Percentiles rank a stretch among this genome's conserved stretches.
Evolutionary conservation across 139 green algal genomes (phyloP).

Genomic region (Edaphochlamys debaryana): DNA sequence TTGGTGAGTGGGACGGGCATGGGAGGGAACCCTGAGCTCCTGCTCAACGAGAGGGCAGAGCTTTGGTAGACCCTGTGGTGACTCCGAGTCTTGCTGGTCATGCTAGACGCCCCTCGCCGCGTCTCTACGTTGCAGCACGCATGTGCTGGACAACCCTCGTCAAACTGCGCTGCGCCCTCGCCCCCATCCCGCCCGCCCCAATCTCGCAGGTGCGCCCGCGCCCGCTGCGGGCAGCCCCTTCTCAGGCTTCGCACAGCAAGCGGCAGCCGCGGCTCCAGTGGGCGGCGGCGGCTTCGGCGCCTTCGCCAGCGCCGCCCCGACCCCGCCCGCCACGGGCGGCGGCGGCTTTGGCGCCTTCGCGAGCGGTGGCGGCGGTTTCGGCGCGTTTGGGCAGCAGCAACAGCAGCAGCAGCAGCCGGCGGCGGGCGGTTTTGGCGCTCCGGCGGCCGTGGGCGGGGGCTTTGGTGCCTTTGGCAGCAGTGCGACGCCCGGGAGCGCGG

Average conservation of each 20-base stretch:
- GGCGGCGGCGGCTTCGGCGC: slow-evolving; percentile 20
- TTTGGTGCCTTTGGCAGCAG: neutral
- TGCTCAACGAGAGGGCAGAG: too few species aligned
- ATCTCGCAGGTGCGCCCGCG: neutral
- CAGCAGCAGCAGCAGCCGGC: neutral
- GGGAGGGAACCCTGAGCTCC: too few species aligned
- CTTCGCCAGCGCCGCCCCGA: neutral
- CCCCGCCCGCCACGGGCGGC: neutral
- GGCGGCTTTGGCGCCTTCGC: slow-evolving; percentile 30
- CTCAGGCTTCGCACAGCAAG: slow-evolving; percentile 19
- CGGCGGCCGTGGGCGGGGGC: neutral
- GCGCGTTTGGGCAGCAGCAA: neutral
- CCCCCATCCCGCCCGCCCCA: too few species aligned
- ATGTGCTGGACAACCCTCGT: neutral
- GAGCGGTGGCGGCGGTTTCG: slow-evolving; percentile 16
- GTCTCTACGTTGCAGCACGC: too few species aligned
- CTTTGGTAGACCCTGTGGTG: neutral
- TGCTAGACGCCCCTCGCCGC: too few species aligned
- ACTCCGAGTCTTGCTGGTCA: neutral
- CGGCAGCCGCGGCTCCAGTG: neutral
- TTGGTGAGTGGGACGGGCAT: slow-evolving; percentile 27
- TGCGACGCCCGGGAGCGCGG: too few species aligned
- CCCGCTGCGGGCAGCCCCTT: neutral
- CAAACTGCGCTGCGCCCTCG: too few species aligned
- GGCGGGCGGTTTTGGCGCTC: neutral